A percentile compares a stretch with the other conserved stretches of the same genome.
Conservation (phyloP, 164 flowering plant genomes). For the Stephania japonica region DNA sequence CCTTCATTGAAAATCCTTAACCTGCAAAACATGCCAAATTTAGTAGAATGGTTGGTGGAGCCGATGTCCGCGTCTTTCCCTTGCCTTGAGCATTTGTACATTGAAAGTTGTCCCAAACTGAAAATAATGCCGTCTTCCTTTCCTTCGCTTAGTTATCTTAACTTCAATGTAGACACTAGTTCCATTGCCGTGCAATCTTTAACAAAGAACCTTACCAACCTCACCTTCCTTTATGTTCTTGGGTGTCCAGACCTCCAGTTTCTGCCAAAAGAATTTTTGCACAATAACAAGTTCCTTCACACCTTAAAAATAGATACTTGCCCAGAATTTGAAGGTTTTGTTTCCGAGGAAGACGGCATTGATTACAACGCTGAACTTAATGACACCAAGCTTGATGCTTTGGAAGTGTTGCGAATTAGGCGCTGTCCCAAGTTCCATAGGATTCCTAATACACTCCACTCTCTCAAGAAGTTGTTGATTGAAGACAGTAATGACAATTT, state of each 20-base stretch:
- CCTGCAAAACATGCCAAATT: not conserved
- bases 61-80: slow-evolving; percentile 8
- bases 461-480: not conserved
- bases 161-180: not conserved
- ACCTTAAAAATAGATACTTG: not conserved
- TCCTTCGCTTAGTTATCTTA: not conserved
- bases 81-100: slow-evolving; percentile 13
- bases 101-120: not conserved
- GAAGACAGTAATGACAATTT: not conserved
- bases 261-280: not conserved
- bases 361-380: not conserved
- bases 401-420: not conserved
- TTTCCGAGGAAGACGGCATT: not conserved
- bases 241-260: not conserved
- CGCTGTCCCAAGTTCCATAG: not conserved
- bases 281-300: not conserved
- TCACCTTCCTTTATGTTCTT: not conserved
- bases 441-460: not conserved
- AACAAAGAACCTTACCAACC: not conserved
- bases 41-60: slow-evolving; percentile 18
- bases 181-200: not conserved
- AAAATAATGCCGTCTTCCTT: not conserved
- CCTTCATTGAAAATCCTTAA: slow-evolving; percentile 14
- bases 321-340: not conserved
- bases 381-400: not conserved